These are phyloP conservation scores for Microbotryum silenes-acaulis DNA, from an alignment of 1,284 basidiomycete species.

Conservation along the genomic window DNA sequence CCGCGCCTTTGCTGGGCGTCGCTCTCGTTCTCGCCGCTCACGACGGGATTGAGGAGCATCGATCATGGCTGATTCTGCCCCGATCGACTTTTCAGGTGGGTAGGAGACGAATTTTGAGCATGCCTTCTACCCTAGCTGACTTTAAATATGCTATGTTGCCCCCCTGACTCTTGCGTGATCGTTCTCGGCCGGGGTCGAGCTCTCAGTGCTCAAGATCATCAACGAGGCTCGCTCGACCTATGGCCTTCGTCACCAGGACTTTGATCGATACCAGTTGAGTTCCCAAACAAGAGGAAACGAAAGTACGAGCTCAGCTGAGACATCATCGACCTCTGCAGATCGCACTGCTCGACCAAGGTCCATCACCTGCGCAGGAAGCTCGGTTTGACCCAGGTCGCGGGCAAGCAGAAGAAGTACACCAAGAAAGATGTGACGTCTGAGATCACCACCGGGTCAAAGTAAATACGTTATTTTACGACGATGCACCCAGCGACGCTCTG, in stretches of 20 bases:
- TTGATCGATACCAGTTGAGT: constrained; percentile 29
- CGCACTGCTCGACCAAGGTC: constrained; percentile 30
- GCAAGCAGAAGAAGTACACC: constrained; percentile 57
- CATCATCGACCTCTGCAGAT: constrained; percentile 2
- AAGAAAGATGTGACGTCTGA: constrained; percentile 42
- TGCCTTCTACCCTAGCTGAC: too few relatives aligned
- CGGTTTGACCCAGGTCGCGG: constrained; percentile 19
- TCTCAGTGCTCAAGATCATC: constrained; percentile 32
- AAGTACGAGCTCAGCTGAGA: not conserved
- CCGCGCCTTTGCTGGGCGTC: too few relatives aligned
- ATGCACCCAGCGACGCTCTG: constrained; percentile 60
- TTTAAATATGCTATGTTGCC: too few relatives aligned
- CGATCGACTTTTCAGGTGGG: too few relatives aligned
- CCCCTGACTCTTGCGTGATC: too few relatives aligned
- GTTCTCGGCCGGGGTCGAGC: not conserved
- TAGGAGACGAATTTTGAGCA: too few relatives aligned
- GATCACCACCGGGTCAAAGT: constrained; percentile 24
- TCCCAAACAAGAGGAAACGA: too few relatives aligned
- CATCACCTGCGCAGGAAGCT: constrained; percentile 27
- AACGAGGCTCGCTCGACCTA: constrained; percentile 32
- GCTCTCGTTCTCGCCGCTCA: too few relatives aligned
- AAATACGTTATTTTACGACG: constrained; percentile 46
- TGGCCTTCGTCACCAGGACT: constrained; percentile 34
- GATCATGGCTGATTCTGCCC: too few relatives aligned
- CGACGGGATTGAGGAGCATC: too few relatives aligned